These are phyloP conservation scores for Penicillium sp. DNA, from an alignment of 2,329 filamentous ascomycete genomes.

Conservation along the genomic window DNA sequence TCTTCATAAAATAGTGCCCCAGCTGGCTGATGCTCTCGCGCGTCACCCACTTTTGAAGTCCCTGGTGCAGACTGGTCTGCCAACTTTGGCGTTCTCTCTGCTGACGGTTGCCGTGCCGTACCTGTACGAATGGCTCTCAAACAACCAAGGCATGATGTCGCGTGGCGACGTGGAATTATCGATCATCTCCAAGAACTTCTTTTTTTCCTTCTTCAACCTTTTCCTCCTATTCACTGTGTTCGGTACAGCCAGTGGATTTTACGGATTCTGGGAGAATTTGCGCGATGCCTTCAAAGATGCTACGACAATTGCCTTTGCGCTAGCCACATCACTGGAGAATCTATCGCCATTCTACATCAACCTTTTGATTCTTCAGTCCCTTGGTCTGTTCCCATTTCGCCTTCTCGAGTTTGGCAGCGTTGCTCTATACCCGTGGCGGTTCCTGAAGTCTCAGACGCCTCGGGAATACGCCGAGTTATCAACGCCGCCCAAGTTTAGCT, in stretches of 20 bases:
- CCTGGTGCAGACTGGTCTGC: conserved; percentile 81
- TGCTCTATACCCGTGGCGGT: conserved; percentile 74
- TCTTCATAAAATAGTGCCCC: conserved; percentile 69
- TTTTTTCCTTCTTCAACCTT: conserved; percentile 99
- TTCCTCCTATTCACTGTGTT: conserved; percentile 93
- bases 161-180: conserved; percentile 92
- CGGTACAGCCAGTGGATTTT: conserved; percentile 73
- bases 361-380: conserved; percentile 86
- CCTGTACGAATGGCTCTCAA: conserved; percentile 82
- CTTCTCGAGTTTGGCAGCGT: conserved; percentile 87
- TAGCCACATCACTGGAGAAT: conserved; percentile 71
- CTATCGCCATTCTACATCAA: conserved; percentile 86
- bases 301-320: conserved; percentile 68
- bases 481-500: conserved; percentile 83
- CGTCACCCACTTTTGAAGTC: conserved; percentile 68
- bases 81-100: conserved; percentile 79
- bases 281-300: conserved; percentile 75
- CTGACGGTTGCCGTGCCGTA: conserved; percentile 89
- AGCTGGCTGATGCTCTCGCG: conserved; percentile 64
- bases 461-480: conserved; percentile 81
- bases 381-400: conserved; percentile 91
- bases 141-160: conserved; percentile 90
- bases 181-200: conserved; percentile 96
- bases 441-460: conserved; percentile 78
- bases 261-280: conserved; percentile 61